Conservation (phyloP, 2,329 filamentous ascomycete genomes). For the Alternaria panax region DNA sequence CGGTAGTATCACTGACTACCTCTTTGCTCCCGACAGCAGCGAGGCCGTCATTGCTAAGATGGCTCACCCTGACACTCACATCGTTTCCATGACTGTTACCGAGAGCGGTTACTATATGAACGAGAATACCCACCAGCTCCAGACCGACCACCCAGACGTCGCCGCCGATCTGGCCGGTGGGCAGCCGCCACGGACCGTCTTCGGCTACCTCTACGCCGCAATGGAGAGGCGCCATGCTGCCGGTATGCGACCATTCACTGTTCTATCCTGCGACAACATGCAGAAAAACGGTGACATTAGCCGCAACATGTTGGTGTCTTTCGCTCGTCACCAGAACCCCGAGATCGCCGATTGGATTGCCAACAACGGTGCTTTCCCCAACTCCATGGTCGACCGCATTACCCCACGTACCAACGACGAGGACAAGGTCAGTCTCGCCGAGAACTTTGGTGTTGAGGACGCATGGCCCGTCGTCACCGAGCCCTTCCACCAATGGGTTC, state of each 20-base stretch:
- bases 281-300: conserved; percentile 41
- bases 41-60: conserved; percentile 42
- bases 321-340: conserved; percentile 32
- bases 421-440: conserved; percentile 30
- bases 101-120: conserved; percentile 43
- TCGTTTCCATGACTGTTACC: conserved; percentile 41
- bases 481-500: conserved; percentile 40
- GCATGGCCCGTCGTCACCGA: conserved; percentile 41
- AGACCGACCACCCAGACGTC: conserved; percentile 36
- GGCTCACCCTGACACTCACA: conserved; percentile 40
- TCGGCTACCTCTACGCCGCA: conserved; percentile 37
- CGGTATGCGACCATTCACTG: conserved; percentile 38
- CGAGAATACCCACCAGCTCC: conserved; percentile 40
- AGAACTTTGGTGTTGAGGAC: conserved; percentile 36
- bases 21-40: conserved; percentile 38
- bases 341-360: conserved; percentile 37
- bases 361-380: conserved; percentile 40
- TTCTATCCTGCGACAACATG: conserved; percentile 44
- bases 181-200: conserved; percentile 34
- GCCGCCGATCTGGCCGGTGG: conserved; percentile 33
- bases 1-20: conserved; percentile 39
- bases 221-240: conserved; percentile 35
- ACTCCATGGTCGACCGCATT: conserved; percentile 44
- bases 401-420: conserved; percentile 35
- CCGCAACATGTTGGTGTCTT: conserved; percentile 36